Evolutionary conservation across 495 filamentous ascomycete species (phyloP), one percentile per base, ranked within the genome.

Genomic region (Talaromyces stipitatus): DNA sequence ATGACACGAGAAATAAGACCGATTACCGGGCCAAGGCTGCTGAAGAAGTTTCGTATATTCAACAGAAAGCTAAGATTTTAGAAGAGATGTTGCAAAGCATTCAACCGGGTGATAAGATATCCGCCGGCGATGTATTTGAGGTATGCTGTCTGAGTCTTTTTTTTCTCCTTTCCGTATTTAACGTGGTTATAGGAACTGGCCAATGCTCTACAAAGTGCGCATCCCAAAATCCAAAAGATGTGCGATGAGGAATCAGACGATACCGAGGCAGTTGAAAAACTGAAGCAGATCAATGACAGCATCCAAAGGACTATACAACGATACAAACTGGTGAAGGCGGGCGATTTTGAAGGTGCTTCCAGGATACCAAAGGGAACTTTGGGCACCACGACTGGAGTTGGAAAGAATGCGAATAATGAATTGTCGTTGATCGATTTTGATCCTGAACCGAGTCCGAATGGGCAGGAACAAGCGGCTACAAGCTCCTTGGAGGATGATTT

Each of bases 161-260:
- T 2, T 18, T 28, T 54, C 8, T n/a, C n/a, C n/a, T 23, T 14
- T 55, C 24, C 57, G 43, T 22, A 8, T 27, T 51, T 59, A 22
- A 50, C 41, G 50, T 28, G 2, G 23, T 45, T 61, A 12, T 61
- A 88, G 80, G 94, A 97, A 75, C 83, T 98, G 51, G 91, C 91
- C n/a, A 87, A 85, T 63, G 85, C 94, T 4, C 75, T 98, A 28
- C 89, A 89, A 68, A 96, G 89, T 61, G 95, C 94, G 10, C 95
- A 97, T 54, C 95, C 94, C 1, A 97, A 98, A 75, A 98, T 97
- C 56, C 91, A 96, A 64, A 96, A 87, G 73, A 98, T 98, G 92
- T 96, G 95, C 67, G 95, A 98, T 67, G 94, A 97, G 65, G 94
- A 98, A 66, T 96, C 90, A 12, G 94, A 97, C 38, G 94, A 98